Evolutionary conservation across 2,329 filamentous ascomycete genomes (phyloP), one percentile per base, ranked within the genome.

Genomic region (Colletotrichum australisinense): DNA sequence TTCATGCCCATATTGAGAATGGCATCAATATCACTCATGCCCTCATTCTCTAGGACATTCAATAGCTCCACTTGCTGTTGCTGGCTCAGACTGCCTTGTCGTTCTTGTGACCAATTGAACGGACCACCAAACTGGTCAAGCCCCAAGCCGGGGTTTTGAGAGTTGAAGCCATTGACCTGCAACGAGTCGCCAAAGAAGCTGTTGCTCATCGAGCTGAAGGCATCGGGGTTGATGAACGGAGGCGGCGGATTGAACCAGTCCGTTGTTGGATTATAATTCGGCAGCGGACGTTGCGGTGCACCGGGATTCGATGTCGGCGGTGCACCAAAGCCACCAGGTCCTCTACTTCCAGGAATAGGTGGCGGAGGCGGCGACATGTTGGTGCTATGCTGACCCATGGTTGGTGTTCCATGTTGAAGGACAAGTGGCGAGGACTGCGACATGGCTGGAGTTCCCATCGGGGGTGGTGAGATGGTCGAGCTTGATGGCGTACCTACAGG

Each of bases 31-130:
- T 92, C 90, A 30, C 84, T 85, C 79, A 92, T 84, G 0, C 91
- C 91, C 76, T 93, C 89, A 76, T 86, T 93, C 81, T 97, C 93
- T 42, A 97, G 87, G 62, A 92, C 91, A 68, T 92, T 91, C 93
- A 97, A 95, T 49, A 97, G 85, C 84, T 97, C 94, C 75, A 92
- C 84, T 82, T 97, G 94, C 82, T 97, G 94, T 78, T 94, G 90
- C 75, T 95, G 93, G 72, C 92, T 95, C 38, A 97, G 85, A 72
- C 88, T 93, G 76, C 91, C 94, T 78, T 90, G 91, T 72, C 87
- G 89, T 79, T 89, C 88, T 30, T 84, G 81, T 3, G 81, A 79
- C 73, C 81, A 84, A 57, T 77, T 78, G 58, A 74, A 74, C 38
- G 81, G 79, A 4, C 75, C 70, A 9, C 70, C 76, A 58, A 78